phyloP scores from a whole-genome alignment of 2,329 filamentous ascomycete species.

The Aspergillus brasiliensis region DNA sequence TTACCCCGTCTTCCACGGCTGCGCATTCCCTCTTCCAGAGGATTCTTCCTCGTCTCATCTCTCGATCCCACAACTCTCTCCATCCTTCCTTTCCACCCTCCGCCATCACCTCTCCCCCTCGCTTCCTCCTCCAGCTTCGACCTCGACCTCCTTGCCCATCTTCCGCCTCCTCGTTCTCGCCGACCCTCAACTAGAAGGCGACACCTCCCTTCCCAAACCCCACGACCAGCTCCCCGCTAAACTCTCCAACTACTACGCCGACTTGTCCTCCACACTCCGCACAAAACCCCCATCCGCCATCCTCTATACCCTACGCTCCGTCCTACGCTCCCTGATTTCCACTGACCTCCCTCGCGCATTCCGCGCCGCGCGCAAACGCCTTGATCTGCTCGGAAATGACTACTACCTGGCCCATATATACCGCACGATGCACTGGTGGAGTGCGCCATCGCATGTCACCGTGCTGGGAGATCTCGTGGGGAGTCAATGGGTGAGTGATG shows the following conservation, averaged over 20 bases:
- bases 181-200: slow-evolving; percentile 91
- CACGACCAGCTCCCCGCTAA: slow-evolving; percentile 49
- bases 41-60: slow-evolving; percentile 6
- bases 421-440: slow-evolving; percentile 79
- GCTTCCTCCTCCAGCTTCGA: slow-evolving; percentile 16
- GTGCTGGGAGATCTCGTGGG: slow-evolving; percentile 90
- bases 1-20: slow-evolving; percentile 79
- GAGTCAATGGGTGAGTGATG: slow-evolving; percentile 89
- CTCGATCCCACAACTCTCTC: neutral
- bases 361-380: slow-evolving; percentile 70
- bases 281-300: neutral
- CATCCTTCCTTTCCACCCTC: slow-evolving; percentile 38
- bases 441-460: slow-evolving; percentile 78
- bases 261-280: slow-evolving; percentile 12
- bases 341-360: slow-evolving; percentile 70
- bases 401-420: slow-evolving; percentile 94
- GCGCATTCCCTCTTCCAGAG: slow-evolving; percentile 69
- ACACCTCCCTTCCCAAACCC: slow-evolving; percentile 71
- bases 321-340: slow-evolving; percentile 49
- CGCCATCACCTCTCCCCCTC: slow-evolving; percentile 36
- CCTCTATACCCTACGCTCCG: slow-evolving; percentile 24
- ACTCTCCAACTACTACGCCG: slow-evolving; percentile 39
- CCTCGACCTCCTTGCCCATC: slow-evolving; percentile 75
- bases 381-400: slow-evolving; percentile 93
- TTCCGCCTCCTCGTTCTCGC: slow-evolving; percentile 86